phyloP scores from a whole-genome alignment of 352 stramenopile genomes.

The Phytophthora palmivora region DNA sequence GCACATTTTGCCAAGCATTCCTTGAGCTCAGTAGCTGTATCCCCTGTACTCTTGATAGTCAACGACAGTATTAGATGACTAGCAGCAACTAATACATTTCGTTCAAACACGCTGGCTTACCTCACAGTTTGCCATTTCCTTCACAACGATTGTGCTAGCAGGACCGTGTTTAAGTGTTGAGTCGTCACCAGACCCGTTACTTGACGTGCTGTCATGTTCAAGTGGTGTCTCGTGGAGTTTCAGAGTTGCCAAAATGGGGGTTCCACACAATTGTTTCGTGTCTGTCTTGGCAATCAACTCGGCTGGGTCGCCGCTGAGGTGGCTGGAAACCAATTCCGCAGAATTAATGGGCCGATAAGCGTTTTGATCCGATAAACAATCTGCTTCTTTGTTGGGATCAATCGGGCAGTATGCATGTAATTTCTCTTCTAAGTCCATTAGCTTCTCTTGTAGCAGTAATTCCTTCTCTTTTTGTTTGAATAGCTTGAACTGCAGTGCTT shows the following conservation, averaged over 20 bases:
- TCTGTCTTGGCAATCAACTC: background rate
- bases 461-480: conserved; percentile 34
- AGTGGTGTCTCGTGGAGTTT: conserved; percentile 15
- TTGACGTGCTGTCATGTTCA: conserved; percentile 8
- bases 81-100: background rate
- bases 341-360: background rate
- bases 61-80: no score
- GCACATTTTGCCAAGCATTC: conserved; percentile 33
- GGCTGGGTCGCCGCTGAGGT: background rate
- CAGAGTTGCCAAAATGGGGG: conserved; percentile 25
- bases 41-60: no score
- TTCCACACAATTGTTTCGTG: no score
- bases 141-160: background rate
- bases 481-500: conserved; percentile 29
- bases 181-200: conserved; percentile 18
- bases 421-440: conserved; percentile 17
- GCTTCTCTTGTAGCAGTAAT: conserved; percentile 25
- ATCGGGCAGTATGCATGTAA: no score
- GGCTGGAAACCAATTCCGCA: background rate
- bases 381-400: background rate
- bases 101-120: conserved; percentile 8
- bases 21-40: conserved; percentile 20
- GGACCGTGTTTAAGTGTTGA: background rate
- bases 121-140: conserved; percentile 13
- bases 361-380: background rate